Base-by-base conservation (phyloP, 2,329 filamentous ascomycete genomes). In the Clonostachys chloroleuca region DNA sequence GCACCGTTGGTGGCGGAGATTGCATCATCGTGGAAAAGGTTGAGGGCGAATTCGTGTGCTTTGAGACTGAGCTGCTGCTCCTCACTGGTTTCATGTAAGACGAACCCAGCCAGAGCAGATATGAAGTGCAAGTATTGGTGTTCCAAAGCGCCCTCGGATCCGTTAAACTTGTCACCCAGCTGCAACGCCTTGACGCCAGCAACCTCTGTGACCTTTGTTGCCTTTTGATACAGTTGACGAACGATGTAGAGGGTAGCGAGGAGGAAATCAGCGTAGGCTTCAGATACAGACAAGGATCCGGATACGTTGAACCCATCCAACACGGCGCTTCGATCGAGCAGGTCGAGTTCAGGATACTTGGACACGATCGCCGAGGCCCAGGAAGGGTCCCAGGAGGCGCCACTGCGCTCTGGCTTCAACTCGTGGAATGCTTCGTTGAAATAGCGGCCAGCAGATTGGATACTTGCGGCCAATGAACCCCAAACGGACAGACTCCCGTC, bases 401-500 rank as follows among this genome's bases (percentile, higher is more conserved):
- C 47, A 8, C 56, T 49, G 33, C 56, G 52, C 4, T 59, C 54
- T 0, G 58, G 47, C 2, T 56, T 54, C 30, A 49, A 41, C 14
- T 52, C 54, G 18, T 60, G 46, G 46, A 66, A 75, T 8, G 73
- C 72, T 42, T 75, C 72, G 13, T 62, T 63, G 46, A 70, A 68
- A 48, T 68, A 64, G 18, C 67, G 58, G 34, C 63, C 51, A 5
- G 57, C 52, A 2, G 64, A 59, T 36, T 70, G 64, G 2, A 70
- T 51, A 6, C 66, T 67, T 5, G 64, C 64, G 7, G 64, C 57
- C 20, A 76, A 47, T 5, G 67, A 61, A 18, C 62, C 67, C 56
- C 68, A 70, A 8, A 69, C 52, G n/a, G 53, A 50, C 3, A 67
- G 58, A 9, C 61, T 53, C 3, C 57, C 54, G 34, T 61, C 60